These are phyloP conservation scores for Tephrocybe sp. DNA, from an alignment of 768 basidiomycete species.

Conservation along the genomic window DNA sequence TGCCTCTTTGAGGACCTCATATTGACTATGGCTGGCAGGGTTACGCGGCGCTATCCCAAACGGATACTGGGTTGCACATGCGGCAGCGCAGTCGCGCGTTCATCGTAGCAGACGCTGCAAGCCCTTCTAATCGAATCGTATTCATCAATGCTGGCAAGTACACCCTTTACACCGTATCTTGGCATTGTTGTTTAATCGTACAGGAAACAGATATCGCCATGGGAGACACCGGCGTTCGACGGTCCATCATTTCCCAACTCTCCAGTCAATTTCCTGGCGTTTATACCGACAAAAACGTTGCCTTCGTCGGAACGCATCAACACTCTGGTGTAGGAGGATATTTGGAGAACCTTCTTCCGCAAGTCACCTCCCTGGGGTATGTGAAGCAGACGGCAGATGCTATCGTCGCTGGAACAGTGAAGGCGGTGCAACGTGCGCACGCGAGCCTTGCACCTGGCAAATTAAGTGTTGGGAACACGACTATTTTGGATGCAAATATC, in stretches of 20 bases:
- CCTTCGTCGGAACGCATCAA: conserved; percentile 72
- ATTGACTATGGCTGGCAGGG: conserved; percentile 39
- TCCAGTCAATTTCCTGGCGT: conserved; percentile 56
- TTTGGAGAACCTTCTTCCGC: conserved; percentile 74
- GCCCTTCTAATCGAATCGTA: conserved; percentile 58
- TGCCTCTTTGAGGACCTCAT: background rate
- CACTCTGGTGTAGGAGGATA: conserved; percentile 81
- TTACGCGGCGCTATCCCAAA: conserved; percentile 63
- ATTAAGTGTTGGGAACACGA: conserved; percentile 66
- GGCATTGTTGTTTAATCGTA: too few species aligned
- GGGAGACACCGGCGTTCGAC: conserved; percentile 76
- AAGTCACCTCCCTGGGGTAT: conserved; percentile 72
- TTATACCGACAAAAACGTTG: conserved; percentile 70
- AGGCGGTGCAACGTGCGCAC: conserved; percentile 68
- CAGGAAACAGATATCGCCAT: conserved; percentile 75
- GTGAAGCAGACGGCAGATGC: conserved; percentile 70
- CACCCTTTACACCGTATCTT: background rate
- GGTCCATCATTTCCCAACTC: conserved; percentile 60
- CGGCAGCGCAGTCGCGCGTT: conserved; percentile 75
- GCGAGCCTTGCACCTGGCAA: conserved; percentile 54
- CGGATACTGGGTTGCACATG: conserved; percentile 76
- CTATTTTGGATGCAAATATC: conserved; percentile 63
- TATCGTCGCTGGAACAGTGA: conserved; percentile 66
- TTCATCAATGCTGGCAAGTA: conserved; percentile 71
- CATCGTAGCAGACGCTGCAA: conserved; percentile 62